Evolutionary conservation across 2,329 filamentous ascomycete species (phyloP), one percentile per base, ranked within the genome.

Genomic region (Fusarium sterilihyphosum): DNA sequence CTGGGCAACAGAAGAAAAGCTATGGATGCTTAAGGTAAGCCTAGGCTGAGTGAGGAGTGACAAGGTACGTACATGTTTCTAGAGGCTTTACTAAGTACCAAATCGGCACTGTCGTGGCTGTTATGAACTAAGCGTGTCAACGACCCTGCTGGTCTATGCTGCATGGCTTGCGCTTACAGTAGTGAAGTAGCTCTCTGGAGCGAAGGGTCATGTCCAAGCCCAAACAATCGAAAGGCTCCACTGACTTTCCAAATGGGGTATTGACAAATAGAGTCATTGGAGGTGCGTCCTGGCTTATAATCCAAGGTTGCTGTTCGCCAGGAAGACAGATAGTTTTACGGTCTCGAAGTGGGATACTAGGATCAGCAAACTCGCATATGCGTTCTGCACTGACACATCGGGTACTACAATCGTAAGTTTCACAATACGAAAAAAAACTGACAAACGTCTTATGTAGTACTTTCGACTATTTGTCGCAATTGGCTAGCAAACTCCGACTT

Each of bases 301-400:
- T 17, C 77, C 77, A 78, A 7, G 77, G 76, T 8, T 72, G 69
- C 37, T 78, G 77, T 43, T 78, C 63, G 8, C 77, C 77, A 1
- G 77, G 77, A 2, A 78, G 66, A 26, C 57, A 65, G 13, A 41
- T 24, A 10, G 72, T 64, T 3, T 71, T 71, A 6, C 76, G 77
- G 24, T 78, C 77, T 35, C 76, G 74, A 12, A 79, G 76, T 10
- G 77, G 77, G 9, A 79, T 26, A 20, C 35, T 52, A 11, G 70
- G 58, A 12, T 53, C 49, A 24, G 52, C 47, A 29, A 73, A 79
- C 26, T 79, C 74, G 26, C 77, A 79, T 2, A 8, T 12, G 4
- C 74, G 58, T 1, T 50, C 57, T 2, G 66, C 70, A n/a, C 37
- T 64, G 12, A n/a, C 33, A 24, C 77, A 79, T 26, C 65, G 73